Evolutionary conservation across 2,329 filamentous ascomycete species (phyloP).

Genomic region (Neoarthrinium moseri): DNA sequence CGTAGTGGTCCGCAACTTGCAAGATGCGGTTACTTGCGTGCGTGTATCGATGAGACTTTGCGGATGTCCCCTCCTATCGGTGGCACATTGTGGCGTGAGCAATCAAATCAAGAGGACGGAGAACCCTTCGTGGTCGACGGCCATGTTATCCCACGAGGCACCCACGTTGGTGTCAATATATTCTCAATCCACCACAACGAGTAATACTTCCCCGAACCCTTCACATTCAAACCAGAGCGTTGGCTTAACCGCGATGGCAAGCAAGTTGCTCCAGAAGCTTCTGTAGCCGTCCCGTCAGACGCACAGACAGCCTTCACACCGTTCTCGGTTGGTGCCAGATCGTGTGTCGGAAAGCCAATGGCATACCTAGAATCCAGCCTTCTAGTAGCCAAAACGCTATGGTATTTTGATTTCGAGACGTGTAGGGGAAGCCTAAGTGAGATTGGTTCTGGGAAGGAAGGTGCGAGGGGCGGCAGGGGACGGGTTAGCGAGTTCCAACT

Average conservation of each 20-base stretch:
- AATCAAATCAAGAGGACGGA: slow-evolving; percentile 7
- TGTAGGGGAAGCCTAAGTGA: neutral
- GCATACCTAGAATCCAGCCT: slow-evolving; percentile 20
- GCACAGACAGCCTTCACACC: slow-evolving; percentile 23
- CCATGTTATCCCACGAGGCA: slow-evolving; percentile 29
- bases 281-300: neutral
- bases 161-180: slow-evolving; percentile 28
- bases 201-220: slow-evolving; percentile 24
- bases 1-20: slow-evolving; percentile 27
- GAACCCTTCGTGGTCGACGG: slow-evolving; percentile 20
- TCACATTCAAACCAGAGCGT: slow-evolving; percentile 29
- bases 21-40: slow-evolving; percentile 38
- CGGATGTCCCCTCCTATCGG: slow-evolving; percentile 42
- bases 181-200: slow-evolving; percentile 34
- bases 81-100: slow-evolving; percentile 30
- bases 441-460: neutral
- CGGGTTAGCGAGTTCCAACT: neutral
- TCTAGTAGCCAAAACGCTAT: slow-evolving; percentile 17
- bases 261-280: neutral
- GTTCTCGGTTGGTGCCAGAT: slow-evolving; percentile 32
- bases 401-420: slow-evolving; percentile 14
- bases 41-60: slow-evolving; percentile 45
- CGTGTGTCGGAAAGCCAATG: slow-evolving; percentile 32
- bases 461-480: neutral
- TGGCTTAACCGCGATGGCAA: slow-evolving; percentile 23